Percentiles rank a stretch among this genome's conserved stretches.
phyloP scores from a whole-genome alignment of 1,284 basidiomycete species.

The Gomphus sp. region DNA sequence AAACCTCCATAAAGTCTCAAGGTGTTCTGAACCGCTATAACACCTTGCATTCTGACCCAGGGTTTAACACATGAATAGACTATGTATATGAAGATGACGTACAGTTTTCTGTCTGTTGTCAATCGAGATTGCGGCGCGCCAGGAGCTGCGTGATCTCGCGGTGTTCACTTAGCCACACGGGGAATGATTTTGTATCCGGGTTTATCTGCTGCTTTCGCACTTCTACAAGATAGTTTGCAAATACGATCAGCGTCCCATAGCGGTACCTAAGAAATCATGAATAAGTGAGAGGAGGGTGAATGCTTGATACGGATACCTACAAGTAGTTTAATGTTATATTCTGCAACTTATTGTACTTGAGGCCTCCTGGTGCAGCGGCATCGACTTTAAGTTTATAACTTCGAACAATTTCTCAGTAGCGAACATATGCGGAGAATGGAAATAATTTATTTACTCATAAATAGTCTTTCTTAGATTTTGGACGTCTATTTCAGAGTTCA shows the following conservation, averaged over 20 bases:
- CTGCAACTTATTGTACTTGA: constrained; percentile 67
- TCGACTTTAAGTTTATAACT: constrained; percentile 90
- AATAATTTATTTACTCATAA: constrained; percentile 57
- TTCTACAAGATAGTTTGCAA: constrained; percentile 94
- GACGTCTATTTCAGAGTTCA: constrained; percentile 46
- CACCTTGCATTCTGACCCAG: too few relatives aligned
- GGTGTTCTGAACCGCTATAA: too few relatives aligned
- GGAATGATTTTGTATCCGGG: constrained; percentile 44
- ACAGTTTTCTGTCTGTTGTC: constrained; percentile 2
- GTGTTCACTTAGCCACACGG: constrained; percentile 74
- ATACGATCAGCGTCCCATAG: constrained; percentile 89
- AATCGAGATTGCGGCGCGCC: constrained; percentile 67
- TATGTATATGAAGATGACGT: too few relatives aligned
- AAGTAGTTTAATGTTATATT: constrained; percentile 80
- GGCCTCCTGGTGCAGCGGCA: constrained; percentile 68
- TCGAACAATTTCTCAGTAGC: constrained; percentile 10
- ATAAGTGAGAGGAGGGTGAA: not conserved
- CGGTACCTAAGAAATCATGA: constrained; percentile 43
- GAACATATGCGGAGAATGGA: not conserved
- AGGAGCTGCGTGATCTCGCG: constrained; percentile 80
- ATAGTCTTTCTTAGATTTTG: constrained; percentile 91
- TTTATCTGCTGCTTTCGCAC: constrained; percentile 39
- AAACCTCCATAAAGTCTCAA: too few relatives aligned
- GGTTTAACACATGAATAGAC: not conserved
- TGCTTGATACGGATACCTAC: constrained; percentile 26